Base-by-base conservation (phyloP, 2,329 filamentous ascomycete genomes). In the Diplodia intermedia region DNA sequence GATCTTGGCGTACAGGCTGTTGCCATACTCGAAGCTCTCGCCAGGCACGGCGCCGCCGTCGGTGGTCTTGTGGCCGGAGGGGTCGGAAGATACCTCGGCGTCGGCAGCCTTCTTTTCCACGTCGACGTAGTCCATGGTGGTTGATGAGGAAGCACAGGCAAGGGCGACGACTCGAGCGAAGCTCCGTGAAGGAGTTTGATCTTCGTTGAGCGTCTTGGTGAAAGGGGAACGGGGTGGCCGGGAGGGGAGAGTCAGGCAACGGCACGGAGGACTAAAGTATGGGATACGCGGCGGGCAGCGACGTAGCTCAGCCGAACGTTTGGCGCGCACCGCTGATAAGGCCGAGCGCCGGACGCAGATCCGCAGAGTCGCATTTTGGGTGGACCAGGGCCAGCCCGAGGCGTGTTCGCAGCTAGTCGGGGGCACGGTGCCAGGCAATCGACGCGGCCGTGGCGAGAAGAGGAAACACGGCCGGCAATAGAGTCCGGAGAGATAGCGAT, bases 21-120 rank as follows among this genome's bases (percentile, higher is more conserved):
- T 78, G 68, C 87, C 88, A 69, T 86, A 80, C 69, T 84, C 83
- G 71, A 90, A 89, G 70, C 79, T 86, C 73, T 89, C 86, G 29
- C 86, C 86, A 3, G 83, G 82, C 3, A 89, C 85, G 14, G 85
- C 86, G 60, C 81, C 81, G 69, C 81, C 80, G 31, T 80, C 79
- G 57, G 47, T 20, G 23, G 67, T 29, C 55, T 54, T 69, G 71
- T 57, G 72, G 65, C 68, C 74, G 68, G 55, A 73, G 68, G 69
- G 56, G 23, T 50, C 67, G 31, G 70, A 68, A 9, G 66, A 70
- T 60, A 73, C 75, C 40, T 78, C 78, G 50, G 77, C 71, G 23
- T 73, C 60, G 69, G 71, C 70, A 67, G 72, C 70, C 66, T 71
- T 67, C 70, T 73, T 70, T 66, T 75, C 73, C 66, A 75, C 66